A percentile compares a stretch with the other conserved stretches of the same genome.
Conservation (phyloP, 805 yeast genomes). For the Ogataea minuta region DNA sequence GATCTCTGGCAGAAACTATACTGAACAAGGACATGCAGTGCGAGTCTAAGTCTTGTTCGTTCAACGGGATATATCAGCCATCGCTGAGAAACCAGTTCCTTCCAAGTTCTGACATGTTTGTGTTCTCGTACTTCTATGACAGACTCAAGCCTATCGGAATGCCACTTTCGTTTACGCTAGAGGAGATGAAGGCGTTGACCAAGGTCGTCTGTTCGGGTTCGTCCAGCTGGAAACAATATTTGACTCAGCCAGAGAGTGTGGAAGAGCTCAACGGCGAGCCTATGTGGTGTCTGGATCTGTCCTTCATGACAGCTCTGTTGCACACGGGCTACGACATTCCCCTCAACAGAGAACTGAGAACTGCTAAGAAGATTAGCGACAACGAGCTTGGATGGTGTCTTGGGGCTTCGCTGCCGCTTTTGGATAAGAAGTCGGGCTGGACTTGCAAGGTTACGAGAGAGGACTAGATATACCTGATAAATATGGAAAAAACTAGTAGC, state of each 20-base stretch:
- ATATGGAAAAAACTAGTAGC: neutral
- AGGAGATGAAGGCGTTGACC: slow-evolving; percentile 80
- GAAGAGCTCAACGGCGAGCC: slow-evolving; percentile 73
- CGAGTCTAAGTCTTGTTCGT: slow-evolving; percentile 78
- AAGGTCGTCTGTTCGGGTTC: slow-evolving; percentile 84
- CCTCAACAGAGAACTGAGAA: slow-evolving; percentile 79
- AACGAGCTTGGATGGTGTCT: slow-evolving; percentile 98
- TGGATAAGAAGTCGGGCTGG: slow-evolving; percentile 71
- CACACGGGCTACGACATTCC: slow-evolving; percentile 98
- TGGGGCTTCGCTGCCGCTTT: slow-evolving; percentile 92
- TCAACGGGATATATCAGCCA: slow-evolving; percentile 97
- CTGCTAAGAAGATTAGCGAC: slow-evolving; percentile 84
- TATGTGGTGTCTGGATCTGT: slow-evolving; percentile 89
- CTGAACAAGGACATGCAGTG: slow-evolving; percentile 84
- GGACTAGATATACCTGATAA: slow-evolving; percentile 10
- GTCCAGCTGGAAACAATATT: slow-evolving; percentile 63
- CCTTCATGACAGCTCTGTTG: slow-evolving; percentile 83
- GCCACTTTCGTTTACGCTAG: slow-evolving; percentile 85
- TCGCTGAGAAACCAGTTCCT: slow-evolving; percentile 77
- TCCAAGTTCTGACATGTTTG: slow-evolving; percentile 70
- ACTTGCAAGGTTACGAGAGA: slow-evolving; percentile 48
- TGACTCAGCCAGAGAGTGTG: slow-evolving; percentile 66
- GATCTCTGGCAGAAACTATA: slow-evolving; percentile 75
- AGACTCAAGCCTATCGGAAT: slow-evolving; percentile 91
- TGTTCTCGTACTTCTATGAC: slow-evolving; percentile 94